Conservation (phyloP, 108 stramenopile species). For the Skeletonema marinoi region DNA sequence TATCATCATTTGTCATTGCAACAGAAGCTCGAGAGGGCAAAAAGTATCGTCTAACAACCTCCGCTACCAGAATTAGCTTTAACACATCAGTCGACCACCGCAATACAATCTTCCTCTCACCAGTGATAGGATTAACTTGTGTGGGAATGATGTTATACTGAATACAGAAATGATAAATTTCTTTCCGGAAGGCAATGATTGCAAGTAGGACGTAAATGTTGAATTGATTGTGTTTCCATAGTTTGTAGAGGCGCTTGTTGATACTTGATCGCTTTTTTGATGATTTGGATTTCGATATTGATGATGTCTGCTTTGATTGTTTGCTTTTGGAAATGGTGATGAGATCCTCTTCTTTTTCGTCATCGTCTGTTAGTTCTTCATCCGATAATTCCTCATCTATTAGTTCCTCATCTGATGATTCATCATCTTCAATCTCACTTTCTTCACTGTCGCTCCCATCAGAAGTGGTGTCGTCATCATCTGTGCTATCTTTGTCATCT, state of each 20-base stretch:
- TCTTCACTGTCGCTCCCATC: conserved; percentile 18
- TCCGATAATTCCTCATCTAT: not conserved
- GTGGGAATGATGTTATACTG: conserved; percentile 9
- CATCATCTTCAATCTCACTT: conserved; percentile 13
- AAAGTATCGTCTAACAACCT: conserved; percentile 45
- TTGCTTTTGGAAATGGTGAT: not conserved
- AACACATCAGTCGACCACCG: conserved; percentile 48
- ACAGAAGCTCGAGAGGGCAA: not conserved
- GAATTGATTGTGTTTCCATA: conserved; percentile 33
- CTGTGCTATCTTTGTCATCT: not conserved
- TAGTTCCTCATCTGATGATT: not conserved
- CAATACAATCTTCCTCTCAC: conserved; percentile 10
- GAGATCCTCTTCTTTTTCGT: conserved; percentile 16
- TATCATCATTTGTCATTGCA: not conserved
- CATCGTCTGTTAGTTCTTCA: not conserved
- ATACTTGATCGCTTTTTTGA: not conserved
- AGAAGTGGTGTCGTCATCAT: conserved; percentile 36
- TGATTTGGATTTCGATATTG: conserved; percentile 6
- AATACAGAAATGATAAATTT: conserved; percentile 36
- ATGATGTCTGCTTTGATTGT: not conserved
- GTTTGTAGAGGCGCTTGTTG: conserved; percentile 9
- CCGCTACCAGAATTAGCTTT: conserved; percentile 59
- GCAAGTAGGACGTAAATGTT: conserved; percentile 47
- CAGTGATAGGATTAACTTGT: conserved; percentile 6
- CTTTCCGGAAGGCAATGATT: conserved; percentile 68